These are phyloP conservation scores for Jimgerdemannia lactiflua DNA, from an alignment of 192 early-diverging fungal genomes.

Conservation along the genomic window DNA sequence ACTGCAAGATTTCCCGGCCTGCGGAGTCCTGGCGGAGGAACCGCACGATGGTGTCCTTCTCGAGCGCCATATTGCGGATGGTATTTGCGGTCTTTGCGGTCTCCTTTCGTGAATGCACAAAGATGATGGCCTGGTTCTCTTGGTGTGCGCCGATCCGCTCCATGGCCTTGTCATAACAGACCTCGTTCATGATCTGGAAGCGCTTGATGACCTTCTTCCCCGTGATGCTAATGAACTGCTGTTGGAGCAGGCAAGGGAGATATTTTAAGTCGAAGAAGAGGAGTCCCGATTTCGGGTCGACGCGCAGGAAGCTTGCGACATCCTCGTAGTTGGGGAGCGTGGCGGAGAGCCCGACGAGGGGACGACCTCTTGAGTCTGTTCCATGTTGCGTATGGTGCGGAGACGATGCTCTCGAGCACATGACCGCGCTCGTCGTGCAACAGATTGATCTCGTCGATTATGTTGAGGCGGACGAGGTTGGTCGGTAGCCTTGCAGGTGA, in stretches of 20 bases:
- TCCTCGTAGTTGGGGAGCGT: constrained; percentile 97
- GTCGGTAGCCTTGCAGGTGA: constrained; percentile 94
- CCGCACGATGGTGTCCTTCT: constrained; percentile 78
- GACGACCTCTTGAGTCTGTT: constrained; percentile 85
- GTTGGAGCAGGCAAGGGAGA: constrained; percentile 93
- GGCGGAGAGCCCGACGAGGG: constrained; percentile 88
- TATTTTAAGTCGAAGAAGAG: constrained; percentile 93
- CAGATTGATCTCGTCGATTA: constrained; percentile 97
- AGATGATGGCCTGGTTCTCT: constrained; percentile 87
- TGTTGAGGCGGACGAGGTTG: constrained; percentile 84
- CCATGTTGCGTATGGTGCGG: constrained; percentile 82
- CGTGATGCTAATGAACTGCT: constrained; percentile 95
- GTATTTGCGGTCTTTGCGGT: constrained; percentile 94
- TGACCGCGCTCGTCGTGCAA: constrained; percentile 97
- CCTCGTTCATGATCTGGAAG: constrained; percentile 95
- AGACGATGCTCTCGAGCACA: constrained; percentile 91
- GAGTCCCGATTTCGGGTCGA: constrained; percentile 73
- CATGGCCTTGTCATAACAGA: constrained; percentile 92
- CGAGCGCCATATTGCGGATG: constrained; percentile 89
- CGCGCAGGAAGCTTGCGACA: constrained; percentile 92
- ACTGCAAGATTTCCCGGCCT: constrained; percentile 78
- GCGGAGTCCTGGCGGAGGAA: constrained; percentile 83
- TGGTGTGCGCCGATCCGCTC: constrained; percentile 72
- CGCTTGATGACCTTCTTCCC: constrained; percentile 95
- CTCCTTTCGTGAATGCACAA: constrained; percentile 98